A percentile compares a stretch with the other conserved stretches of the same genome.
phyloP scores from a whole-genome alignment of 768 basidiomycete genomes.

The Dentipellis fragilis region DNA sequence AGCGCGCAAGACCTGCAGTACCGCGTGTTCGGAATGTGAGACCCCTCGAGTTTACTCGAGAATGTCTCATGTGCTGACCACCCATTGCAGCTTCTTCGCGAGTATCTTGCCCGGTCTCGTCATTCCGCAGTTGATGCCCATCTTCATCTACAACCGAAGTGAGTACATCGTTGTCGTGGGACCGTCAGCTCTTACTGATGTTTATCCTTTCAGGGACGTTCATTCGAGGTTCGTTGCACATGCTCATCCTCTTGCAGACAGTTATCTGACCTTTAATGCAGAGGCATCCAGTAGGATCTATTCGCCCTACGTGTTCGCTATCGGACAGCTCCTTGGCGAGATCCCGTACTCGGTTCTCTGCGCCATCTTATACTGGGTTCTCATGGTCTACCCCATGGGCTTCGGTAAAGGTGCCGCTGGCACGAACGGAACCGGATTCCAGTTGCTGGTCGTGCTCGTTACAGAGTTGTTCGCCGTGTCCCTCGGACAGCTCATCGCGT shows the following conservation, averaged over 20 bases:
- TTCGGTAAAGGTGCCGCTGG: constrained; percentile 58
- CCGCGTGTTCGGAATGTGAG: constrained; percentile 63
- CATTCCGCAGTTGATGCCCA: constrained; percentile 73
- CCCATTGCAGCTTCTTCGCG: constrained; percentile 38
- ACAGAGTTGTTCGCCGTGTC: constrained; percentile 67
- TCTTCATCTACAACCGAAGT: constrained; percentile 65
- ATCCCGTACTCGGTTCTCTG: constrained; percentile 71
- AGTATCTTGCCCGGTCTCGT: constrained; percentile 66
- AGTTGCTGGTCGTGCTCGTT: constrained; percentile 59
- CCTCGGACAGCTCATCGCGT: constrained; percentile 64
- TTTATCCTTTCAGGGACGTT: not conserved
- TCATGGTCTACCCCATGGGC: constrained; percentile 64
- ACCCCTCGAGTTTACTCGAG: not conserved
- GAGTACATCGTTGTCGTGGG: not conserved
- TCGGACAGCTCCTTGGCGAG: constrained; percentile 75
- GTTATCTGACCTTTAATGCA: constrained; percentile 21
- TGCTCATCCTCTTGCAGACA: too few species aligned
- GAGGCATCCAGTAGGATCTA: constrained; percentile 85
- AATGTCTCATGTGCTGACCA: not conserved
- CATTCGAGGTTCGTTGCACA: not conserved
- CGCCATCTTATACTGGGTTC: constrained; percentile 65
- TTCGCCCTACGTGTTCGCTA: constrained; percentile 76
- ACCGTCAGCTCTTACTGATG: not conserved
- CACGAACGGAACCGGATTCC: constrained; percentile 60
- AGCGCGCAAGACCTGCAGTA: constrained; percentile 66